Percentiles rank a stretch among this genome's conserved stretches.
Conservation (phyloP, 2,329 filamentous ascomycete species). For the Talaromyces amestolkiae region DNA sequence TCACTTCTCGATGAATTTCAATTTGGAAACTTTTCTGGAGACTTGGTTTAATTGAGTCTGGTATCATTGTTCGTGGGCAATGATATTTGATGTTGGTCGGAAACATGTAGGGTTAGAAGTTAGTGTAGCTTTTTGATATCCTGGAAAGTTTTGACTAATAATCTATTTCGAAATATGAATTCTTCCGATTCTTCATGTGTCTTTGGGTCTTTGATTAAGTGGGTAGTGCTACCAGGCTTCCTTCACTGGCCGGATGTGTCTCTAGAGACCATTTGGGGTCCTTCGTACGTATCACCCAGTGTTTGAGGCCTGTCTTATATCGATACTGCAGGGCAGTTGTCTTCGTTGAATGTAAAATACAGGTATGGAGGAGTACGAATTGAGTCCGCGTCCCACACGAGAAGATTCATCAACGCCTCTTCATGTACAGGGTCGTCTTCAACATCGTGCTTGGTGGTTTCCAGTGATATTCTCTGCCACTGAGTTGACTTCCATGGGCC, state of each 20-base stretch:
- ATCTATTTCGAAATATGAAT: background rate
- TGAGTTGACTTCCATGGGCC: background rate
- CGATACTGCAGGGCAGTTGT: too few species aligned
- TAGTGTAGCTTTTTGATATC: background rate
- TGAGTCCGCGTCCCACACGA: too few species aligned
- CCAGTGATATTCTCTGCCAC: background rate
- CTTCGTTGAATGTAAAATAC: too few species aligned
- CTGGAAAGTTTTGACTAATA: background rate
- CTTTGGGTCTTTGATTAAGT: background rate
- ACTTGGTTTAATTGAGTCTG: background rate
- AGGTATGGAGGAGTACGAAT: too few species aligned
- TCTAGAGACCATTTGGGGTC: too few species aligned
- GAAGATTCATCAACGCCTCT: background rate
- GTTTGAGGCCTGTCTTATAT: too few species aligned
- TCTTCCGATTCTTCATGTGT: background rate
- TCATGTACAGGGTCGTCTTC: background rate
- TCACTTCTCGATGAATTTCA: background rate
- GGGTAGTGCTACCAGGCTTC: too few species aligned
- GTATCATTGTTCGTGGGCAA: background rate
- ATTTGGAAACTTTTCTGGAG: background rate
- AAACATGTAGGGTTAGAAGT: background rate
- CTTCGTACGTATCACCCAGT: too few species aligned
- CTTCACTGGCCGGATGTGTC: too few species aligned
- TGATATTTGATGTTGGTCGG: background rate
- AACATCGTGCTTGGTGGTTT: background rate